Percentiles rank a stretch among this genome's conserved stretches.
phyloP scores from a whole-genome alignment of 768 basidiomycete species.

The Sistotremastrum suecicum region DNA sequence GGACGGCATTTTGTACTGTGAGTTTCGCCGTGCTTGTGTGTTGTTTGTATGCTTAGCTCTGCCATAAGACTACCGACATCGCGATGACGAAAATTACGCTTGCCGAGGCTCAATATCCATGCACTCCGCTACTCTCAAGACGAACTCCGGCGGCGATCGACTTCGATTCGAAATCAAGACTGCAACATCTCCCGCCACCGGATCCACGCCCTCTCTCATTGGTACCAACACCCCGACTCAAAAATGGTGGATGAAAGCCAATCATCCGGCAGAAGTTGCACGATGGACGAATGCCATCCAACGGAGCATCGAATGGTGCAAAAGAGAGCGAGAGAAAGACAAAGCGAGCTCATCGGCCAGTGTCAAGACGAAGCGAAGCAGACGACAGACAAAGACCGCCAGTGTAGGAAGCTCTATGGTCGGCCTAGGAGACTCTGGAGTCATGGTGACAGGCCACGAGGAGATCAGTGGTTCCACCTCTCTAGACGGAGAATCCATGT shows the following conservation, averaged over 20 bases:
- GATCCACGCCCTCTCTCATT: constrained; percentile 34
- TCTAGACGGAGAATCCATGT: too few relatives aligned
- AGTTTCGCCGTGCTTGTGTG: constrained; percentile 14
- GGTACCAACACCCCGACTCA: constrained; percentile 29
- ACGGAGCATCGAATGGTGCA: constrained; percentile 60
- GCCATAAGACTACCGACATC: constrained; percentile 58
- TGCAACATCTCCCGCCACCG: constrained; percentile 14
- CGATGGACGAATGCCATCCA: constrained; percentile 73
- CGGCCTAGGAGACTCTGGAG: too few relatives aligned
- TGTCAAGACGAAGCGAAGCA: constrained; percentile 4
- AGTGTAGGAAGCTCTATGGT: too few relatives aligned
- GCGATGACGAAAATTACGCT: constrained; percentile 79
- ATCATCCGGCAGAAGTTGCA: constrained; percentile 79
- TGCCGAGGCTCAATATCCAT: constrained; percentile 82
- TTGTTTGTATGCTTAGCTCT: not conserved
- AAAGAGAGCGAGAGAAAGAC: constrained; percentile 18
- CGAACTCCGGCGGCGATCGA: constrained; percentile 33
- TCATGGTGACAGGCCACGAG: too few relatives aligned
- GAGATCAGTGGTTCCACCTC: too few relatives aligned
- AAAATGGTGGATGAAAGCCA: constrained; percentile 76
- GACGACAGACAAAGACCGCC: not conserved
- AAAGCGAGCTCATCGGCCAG: constrained; percentile 6
- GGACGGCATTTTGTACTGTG: constrained; percentile 74
- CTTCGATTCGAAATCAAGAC: constrained; percentile 70
- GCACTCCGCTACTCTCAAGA: constrained; percentile 58